phyloP scores from a whole-genome alignment of 1,139 yeast genomes.

The Candida buenavistaensis region DNA sequence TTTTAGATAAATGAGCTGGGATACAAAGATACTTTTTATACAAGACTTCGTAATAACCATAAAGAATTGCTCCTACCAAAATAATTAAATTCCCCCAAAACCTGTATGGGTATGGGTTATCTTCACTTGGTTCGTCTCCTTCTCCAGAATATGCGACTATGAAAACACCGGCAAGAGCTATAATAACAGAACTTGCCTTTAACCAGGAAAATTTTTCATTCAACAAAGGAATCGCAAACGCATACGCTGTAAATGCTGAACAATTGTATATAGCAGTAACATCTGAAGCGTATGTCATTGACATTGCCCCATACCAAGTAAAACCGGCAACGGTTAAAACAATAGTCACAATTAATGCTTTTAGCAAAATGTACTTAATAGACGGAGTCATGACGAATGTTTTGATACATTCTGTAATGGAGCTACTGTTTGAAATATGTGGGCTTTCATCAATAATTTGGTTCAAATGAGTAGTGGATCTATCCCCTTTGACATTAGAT shows the following conservation, averaged over 20 bases:
- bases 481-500: constrained; percentile 38
- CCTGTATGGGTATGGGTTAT: constrained; percentile 54
- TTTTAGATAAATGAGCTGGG: constrained; percentile 51
- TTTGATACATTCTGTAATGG: constrained; percentile 34
- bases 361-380: constrained; percentile 44
- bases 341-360: constrained; percentile 47
- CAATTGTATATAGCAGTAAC: constrained; percentile 90
- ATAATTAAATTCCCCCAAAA: constrained; percentile 72
- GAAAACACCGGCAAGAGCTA: constrained; percentile 75
- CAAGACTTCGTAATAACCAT: constrained; percentile 83
- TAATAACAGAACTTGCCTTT: constrained; percentile 66
- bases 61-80: constrained; percentile 74
- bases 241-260: constrained; percentile 84
- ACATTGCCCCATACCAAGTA: constrained; percentile 86
- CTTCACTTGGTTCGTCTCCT: constrained; percentile 14
- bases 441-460: constrained; percentile 40
- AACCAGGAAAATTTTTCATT: constrained; percentile 64
- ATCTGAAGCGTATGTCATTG: constrained; percentile 79
- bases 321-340: constrained; percentile 75
- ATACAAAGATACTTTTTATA: constrained; percentile 79
- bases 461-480: constrained; percentile 36
- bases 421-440: constrained; percentile 39
- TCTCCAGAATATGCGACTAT: constrained; percentile 74
- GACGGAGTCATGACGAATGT: constrained; percentile 47
- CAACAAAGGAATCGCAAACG: constrained; percentile 77